Conservation (phyloP, 257 asterid species). For the Osmanthus fragrans region DNA sequence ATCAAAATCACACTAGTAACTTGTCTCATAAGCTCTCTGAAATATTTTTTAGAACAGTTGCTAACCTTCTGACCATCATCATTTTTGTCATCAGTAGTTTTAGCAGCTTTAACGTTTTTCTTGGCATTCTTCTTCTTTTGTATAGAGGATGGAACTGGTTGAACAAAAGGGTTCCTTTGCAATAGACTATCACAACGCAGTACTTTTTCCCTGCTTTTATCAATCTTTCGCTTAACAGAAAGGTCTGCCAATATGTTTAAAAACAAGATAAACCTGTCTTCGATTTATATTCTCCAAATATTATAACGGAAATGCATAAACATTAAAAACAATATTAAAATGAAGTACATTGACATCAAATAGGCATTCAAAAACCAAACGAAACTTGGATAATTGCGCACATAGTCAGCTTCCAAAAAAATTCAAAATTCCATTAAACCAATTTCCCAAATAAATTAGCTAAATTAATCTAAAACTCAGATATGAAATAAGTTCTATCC, state of each 20-base stretch:
- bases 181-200: slow-evolving; percentile 73
- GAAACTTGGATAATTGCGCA: neutral
- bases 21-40: slow-evolving; percentile 11
- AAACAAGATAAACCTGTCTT: neutral
- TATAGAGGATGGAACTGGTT: slow-evolving; percentile 70
- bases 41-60: neutral
- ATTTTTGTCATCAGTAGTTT: slow-evolving; percentile 30
- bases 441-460: neutral
- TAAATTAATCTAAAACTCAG: neutral
- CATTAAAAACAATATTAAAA: neutral
- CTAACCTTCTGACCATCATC: slow-evolving; percentile 46
- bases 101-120: slow-evolving; percentile 45
- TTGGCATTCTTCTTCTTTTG: slow-evolving; percentile 68
- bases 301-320: slow-evolving; percentile 7
- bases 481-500: neutral
- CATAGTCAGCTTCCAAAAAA: neutral
- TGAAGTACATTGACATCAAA: neutral
- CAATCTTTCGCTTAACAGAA: slow-evolving; percentile 80
- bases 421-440: neutral
- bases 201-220: slow-evolving; percentile 73
- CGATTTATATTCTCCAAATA: slow-evolving; percentile 3
- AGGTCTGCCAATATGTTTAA: slow-evolving; percentile 53
- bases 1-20: slow-evolving; percentile 6
- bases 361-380: neutral
- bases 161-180: slow-evolving; percentile 72